Evolutionary conservation across 228 moss, liverwort and hornwort species (phyloP), one percentile per base, ranked within the genome.

Genomic region (Sphagnum magellanicum): DNA sequence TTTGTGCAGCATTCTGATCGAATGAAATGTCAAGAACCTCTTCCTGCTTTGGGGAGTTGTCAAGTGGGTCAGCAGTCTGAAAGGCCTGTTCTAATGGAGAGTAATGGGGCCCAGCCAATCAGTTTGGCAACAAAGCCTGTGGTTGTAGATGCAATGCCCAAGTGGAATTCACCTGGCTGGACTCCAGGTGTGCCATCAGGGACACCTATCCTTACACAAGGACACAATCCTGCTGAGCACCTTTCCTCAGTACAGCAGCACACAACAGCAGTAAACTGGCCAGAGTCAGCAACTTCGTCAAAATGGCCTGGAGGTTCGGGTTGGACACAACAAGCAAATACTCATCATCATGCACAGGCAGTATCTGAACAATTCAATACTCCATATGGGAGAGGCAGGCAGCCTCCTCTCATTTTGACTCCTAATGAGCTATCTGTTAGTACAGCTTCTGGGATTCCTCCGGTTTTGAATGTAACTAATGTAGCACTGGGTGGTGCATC

Each of bases 1-100:
- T 72, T 73, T 81, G 73, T 83, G 87, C 92, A 95, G 95, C 81
- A 79, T 63, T 52, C 83, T 55, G 77, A 74, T 58, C 63, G 66
- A 8, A 63, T 77, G 81, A 84, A 80, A 83, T 81, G 73, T 63
- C 89, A 76, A 80, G 89, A 84, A 64, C 72, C 80, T 49, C 68
- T 75, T 71, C 63, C 68, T 7, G 73, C 53, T 50, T 5, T 62
- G 68, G 64, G 69, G 65, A 65, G 63, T 66, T 69, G 74, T 48
- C 75, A 83, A 63, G 70, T 50, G 59, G 73, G 53, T 15, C 81
- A 67, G 65, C 16, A 71, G 63, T 60, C 67, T 62, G 50, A 63
- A 62, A 53, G 64, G 48, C 4, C 72, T 55, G 55, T 67, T 50
- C 59, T 50, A 63, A 5, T 70, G 64, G 83, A 80, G 59, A 46